phyloP scores from a whole-genome alignment of 1,284 basidiomycete genomes.

The Moniliophthora roreri region DNA sequence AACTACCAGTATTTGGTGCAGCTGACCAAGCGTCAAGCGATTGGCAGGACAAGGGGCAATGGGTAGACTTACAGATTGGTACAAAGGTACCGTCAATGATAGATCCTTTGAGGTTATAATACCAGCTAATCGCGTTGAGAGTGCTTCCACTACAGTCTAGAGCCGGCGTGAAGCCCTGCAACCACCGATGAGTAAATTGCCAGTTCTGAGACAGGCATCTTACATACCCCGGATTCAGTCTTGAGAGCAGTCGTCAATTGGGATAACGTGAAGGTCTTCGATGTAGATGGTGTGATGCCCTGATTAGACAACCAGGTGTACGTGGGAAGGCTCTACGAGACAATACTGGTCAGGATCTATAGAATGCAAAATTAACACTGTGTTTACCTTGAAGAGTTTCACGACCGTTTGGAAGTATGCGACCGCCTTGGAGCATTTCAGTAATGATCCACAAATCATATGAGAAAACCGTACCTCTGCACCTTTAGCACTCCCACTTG shows the following conservation, averaged over 20 bases:
- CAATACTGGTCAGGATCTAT: background rate
- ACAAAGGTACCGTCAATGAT: constrained; percentile 64
- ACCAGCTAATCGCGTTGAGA: constrained; percentile 61
- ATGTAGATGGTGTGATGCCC: constrained; percentile 67
- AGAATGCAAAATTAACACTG: constrained; percentile 6
- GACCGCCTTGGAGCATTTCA: constrained; percentile 49
- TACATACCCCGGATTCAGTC: constrained; percentile 43
- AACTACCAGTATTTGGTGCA: constrained; percentile 50
- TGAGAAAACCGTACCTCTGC: constrained; percentile 44
- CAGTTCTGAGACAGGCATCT: too few relatives aligned
- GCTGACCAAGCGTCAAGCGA: constrained; percentile 34
- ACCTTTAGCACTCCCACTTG: constrained; percentile 53
- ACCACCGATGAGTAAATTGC: background rate
- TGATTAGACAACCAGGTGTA: constrained; percentile 68
- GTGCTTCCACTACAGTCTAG: constrained; percentile 51
- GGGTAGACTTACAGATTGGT: constrained; percentile 47
- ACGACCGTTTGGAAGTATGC: constrained; percentile 72
- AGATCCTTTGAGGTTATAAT: constrained; percentile 68
- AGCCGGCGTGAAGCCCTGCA: constrained; percentile 53
- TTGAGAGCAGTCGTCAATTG: constrained; percentile 58
- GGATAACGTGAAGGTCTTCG: constrained; percentile 57
- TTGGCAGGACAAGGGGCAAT: background rate
- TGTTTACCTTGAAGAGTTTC: constrained; percentile 56
- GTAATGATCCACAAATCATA: constrained; percentile 2
- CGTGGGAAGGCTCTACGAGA: constrained; percentile 59